Evolutionary conservation across 1,139 yeast species (phyloP).

Genomic region (Yamadazyma aaseri): DNA sequence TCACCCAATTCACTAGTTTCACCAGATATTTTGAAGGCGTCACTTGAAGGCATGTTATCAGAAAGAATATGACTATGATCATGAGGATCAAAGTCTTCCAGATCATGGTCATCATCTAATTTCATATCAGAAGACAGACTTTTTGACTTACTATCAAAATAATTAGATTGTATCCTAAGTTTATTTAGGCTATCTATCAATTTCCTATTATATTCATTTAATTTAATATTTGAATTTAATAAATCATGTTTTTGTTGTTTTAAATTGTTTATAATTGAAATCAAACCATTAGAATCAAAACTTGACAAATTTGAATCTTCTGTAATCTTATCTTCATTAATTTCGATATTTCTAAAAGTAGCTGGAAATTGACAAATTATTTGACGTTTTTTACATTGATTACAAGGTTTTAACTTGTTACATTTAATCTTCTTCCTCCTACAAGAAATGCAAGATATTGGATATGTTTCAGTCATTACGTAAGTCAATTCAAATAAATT

Average conservation of each 20-base stretch:
- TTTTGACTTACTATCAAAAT: constrained; percentile 4
- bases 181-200: constrained; percentile 10
- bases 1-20: constrained; percentile 32
- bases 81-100: background rate
- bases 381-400: constrained; percentile 34
- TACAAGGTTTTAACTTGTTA: constrained; percentile 40
- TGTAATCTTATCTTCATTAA: constrained; percentile 14
- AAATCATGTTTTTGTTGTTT: constrained; percentile 21
- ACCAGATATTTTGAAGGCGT: constrained; percentile 16
- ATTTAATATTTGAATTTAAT: constrained; percentile 20
- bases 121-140: background rate
- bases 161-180: constrained; percentile 12
- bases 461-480: constrained; percentile 33
- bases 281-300: constrained; percentile 3
- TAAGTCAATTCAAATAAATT: too few species aligned
- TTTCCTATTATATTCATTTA: constrained; percentile 15
- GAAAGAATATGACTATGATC: background rate
- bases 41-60: background rate
- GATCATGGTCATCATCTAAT: constrained; percentile 1
- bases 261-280: constrained; percentile 12
- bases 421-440: constrained; percentile 43
- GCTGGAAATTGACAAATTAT: constrained; percentile 39
- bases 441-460: constrained; percentile 44
- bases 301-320: constrained; percentile 3
- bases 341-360: constrained; percentile 37